These are phyloP conservation scores for Aspergillus haitiensis DNA, from an alignment of 495 filamentous ascomycete species.

Conservation along the genomic window DNA sequence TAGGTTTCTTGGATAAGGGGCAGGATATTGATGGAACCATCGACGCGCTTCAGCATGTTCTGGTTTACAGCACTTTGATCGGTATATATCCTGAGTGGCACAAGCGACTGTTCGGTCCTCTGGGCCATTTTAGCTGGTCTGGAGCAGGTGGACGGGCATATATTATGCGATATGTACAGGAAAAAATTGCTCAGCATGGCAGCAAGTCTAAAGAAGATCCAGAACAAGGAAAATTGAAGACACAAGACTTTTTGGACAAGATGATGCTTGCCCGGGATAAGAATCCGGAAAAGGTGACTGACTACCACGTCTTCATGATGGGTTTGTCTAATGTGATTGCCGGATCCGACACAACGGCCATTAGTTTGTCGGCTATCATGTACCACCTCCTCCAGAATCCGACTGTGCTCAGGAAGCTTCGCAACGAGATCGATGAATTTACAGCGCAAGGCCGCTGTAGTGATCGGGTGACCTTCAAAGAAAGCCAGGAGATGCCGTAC, in stretches of 20 bases:
- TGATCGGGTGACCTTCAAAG: conserved; percentile 42
- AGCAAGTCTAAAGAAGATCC: conserved; percentile 16
- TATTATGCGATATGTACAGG: conserved; percentile 45
- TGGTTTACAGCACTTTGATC: conserved; percentile 57
- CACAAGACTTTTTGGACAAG: conserved; percentile 55
- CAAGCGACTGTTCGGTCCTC: conserved; percentile 38
- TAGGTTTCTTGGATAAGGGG: conserved; percentile 61
- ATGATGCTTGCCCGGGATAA: conserved; percentile 56
- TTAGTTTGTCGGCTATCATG: conserved; percentile 50
- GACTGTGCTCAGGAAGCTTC: conserved; percentile 37
- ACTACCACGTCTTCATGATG: conserved; percentile 50
- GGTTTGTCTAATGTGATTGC: conserved; percentile 54
- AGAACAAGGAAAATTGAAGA: conserved; percentile 33
- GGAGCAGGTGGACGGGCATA: conserved; percentile 43
- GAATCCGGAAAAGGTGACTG: conserved; percentile 56
- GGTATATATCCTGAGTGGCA: conserved; percentile 51
- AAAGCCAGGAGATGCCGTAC: conserved; percentile 51
- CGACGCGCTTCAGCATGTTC: conserved; percentile 51
- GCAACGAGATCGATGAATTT: conserved; percentile 45
- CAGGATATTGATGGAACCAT: conserved; percentile 65
- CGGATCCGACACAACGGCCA: conserved; percentile 57
- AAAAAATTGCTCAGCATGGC: conserved; percentile 41
- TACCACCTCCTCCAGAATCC: conserved; percentile 51
- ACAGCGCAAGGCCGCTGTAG: conserved; percentile 32
- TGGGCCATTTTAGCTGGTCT: conserved; percentile 43